phyloP scores from a whole-genome alignment of 352 stramenopile species.

The Pythium phragmitis region DNA sequence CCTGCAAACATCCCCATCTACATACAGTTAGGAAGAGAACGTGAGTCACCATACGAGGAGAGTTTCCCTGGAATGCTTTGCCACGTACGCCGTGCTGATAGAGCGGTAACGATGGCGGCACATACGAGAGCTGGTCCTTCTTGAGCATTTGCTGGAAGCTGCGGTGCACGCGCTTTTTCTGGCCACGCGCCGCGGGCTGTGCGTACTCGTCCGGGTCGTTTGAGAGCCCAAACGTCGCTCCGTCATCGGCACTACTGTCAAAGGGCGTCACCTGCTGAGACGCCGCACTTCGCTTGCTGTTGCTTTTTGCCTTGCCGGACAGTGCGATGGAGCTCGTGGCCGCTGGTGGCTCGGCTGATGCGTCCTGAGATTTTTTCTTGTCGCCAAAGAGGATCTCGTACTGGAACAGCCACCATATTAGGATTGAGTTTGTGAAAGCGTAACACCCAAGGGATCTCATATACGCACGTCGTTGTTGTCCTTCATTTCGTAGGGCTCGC shows the following conservation, averaged over 20 bases:
- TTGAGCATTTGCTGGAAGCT: conserved; percentile 79
- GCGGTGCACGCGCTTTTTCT: conserved; percentile 73
- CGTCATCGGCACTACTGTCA: conserved; percentile 19
- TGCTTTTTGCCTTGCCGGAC: conserved; percentile 23
- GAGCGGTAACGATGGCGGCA: conserved; percentile 58
- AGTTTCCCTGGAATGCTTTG: background rate
- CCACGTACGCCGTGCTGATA: conserved; percentile 65
- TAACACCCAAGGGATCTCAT: background rate
- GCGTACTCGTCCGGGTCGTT: conserved; percentile 74
- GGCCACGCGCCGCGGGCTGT: conserved; percentile 36
- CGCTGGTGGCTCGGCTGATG: conserved; percentile 26
- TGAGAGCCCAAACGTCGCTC: conserved; percentile 43
- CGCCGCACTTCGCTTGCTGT: conserved; percentile 24
- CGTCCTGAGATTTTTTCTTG: conserved; percentile 72
- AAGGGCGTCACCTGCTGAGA: background rate
- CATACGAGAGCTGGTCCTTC: conserved; percentile 70
- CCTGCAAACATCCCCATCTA: conserved; percentile 62
- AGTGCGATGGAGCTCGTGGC: conserved; percentile 9
- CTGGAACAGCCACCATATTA: conserved; percentile 21
- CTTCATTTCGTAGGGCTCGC: conserved; percentile 79
- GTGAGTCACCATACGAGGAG: background rate
- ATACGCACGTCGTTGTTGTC: conserved; percentile 78
- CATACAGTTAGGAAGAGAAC: conserved; percentile 15
- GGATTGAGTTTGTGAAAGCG: background rate
- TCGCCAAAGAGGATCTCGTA: conserved; percentile 85